Evolutionary conservation across 495 filamentous ascomycete species (phyloP).

Genomic region (Tirmania nivea): DNA sequence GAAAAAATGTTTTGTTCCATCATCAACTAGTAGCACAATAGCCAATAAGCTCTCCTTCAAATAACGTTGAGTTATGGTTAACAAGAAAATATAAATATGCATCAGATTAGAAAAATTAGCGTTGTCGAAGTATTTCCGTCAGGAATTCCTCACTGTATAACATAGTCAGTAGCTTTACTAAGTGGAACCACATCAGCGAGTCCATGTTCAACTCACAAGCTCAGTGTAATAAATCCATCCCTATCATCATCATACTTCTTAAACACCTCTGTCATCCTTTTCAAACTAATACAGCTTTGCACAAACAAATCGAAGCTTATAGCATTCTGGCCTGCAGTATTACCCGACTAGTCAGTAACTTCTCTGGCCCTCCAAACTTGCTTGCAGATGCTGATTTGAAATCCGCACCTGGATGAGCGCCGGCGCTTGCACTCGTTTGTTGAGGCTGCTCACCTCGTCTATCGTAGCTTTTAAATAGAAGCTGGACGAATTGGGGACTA

Average conservation of each 20-base stretch:
- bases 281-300: slow-evolving; percentile 85
- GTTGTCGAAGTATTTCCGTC: slow-evolving; percentile 19
- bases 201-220: slow-evolving; percentile 4
- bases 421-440: not conserved
- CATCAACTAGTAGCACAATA: too few species aligned
- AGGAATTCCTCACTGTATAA: slow-evolving; percentile 14
- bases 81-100: too few species aligned
- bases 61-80: too few species aligned
- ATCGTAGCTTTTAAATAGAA: slow-evolving; percentile 55
- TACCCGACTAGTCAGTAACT: not conserved
- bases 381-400: not conserved
- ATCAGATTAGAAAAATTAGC: slow-evolving; percentile 2
- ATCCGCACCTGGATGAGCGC: not conserved
- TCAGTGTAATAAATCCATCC: slow-evolving; percentile 33
- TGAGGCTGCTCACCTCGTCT: slow-evolving; percentile 20
- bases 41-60: too few species aligned
- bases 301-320: slow-evolving; percentile 97
- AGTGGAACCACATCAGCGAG: not conserved
- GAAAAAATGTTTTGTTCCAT: too few species aligned
- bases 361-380: not conserved
- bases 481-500: slow-evolving; percentile 54
- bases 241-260: slow-evolving; percentile 96
- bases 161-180: not conserved
- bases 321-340: slow-evolving; percentile 24
- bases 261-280: slow-evolving; percentile 98